These are phyloP conservation scores for Lactifluus rugatus DNA, from an alignment of 768 basidiomycete genomes.

Conservation along the genomic window DNA sequence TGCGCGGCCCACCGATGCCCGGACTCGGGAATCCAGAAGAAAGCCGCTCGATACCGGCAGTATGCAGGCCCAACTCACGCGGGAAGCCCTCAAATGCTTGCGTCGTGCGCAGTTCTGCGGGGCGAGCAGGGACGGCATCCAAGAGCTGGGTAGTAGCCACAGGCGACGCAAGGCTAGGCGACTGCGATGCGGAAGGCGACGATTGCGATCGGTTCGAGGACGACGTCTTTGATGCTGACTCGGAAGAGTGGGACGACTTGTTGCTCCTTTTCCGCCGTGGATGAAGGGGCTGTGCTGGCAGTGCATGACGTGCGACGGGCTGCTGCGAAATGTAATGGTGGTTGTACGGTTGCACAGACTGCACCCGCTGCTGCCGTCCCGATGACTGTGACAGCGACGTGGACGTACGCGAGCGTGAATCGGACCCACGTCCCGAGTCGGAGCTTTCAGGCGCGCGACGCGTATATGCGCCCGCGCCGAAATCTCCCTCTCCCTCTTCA, in stretches of 20 bases:
- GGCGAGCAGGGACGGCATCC: slow-evolving; percentile 15
- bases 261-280: slow-evolving; percentile 17
- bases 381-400: slow-evolving; percentile 32
- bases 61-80: slow-evolving; percentile 5
- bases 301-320: neutral
- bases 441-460: slow-evolving; percentile 26
- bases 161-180: slow-evolving; percentile 33
- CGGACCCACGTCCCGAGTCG: slow-evolving; percentile 35
- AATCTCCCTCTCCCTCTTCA: slow-evolving; percentile 43
- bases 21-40: slow-evolving; percentile 15
- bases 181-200: slow-evolving; percentile 36
- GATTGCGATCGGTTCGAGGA: slow-evolving; percentile 31
- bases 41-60: slow-evolving; percentile 3
- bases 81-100: slow-evolving; percentile 31
- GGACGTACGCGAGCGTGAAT: slow-evolving; percentile 54
- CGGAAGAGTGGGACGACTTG: slow-evolving; percentile 20
- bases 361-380: neutral
- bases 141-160: slow-evolving; percentile 30
- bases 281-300: neutral
- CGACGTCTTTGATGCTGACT: slow-evolving; percentile 20
- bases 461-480: slow-evolving; percentile 48
- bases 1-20: slow-evolving; percentile 10
- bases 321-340: slow-evolving; percentile 24
- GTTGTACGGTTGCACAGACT: slow-evolving; percentile 17
- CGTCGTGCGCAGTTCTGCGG: slow-evolving; percentile 23